A percentile compares a stretch with the other conserved stretches of the same genome.
These are phyloP conservation scores for Pichia nanzhaoensis DNA, from an alignment of 805 yeast genomes.

Conservation along the genomic window DNA sequence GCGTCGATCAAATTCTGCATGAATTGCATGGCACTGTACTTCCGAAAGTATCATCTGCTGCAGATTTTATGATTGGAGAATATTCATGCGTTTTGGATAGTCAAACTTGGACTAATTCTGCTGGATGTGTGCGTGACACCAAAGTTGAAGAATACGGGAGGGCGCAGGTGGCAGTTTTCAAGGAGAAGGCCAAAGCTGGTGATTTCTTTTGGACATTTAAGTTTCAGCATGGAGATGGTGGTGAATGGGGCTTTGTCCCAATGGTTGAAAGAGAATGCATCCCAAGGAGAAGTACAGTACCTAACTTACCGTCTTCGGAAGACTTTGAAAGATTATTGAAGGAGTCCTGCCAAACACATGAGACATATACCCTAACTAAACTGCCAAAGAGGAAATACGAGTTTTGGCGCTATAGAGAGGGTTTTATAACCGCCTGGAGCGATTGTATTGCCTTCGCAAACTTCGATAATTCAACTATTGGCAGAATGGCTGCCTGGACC, in stretches of 20 bases:
- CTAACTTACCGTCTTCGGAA: constrained; percentile 34
- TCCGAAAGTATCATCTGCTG: constrained; percentile 39
- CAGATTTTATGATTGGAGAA: constrained; percentile 80
- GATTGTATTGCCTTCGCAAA: constrained; percentile 66
- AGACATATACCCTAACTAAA: constrained; percentile 59
- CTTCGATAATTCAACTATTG: constrained; percentile 64
- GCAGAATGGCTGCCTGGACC: constrained; percentile 68
- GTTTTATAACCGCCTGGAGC: constrained; percentile 66
- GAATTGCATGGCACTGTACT: constrained; percentile 48
- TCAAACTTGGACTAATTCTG: constrained; percentile 54
- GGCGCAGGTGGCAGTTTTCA: constrained; percentile 42
- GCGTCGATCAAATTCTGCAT: constrained; percentile 54
- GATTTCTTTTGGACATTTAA: constrained; percentile 87
- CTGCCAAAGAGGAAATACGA: constrained; percentile 60
- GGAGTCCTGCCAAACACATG: constrained; percentile 40
- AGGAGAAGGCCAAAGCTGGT: constrained; percentile 57
- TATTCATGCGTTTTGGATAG: constrained; percentile 84
- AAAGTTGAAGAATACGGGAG: constrained; percentile 59
- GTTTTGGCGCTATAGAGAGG: constrained; percentile 76
- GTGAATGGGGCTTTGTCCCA: constrained; percentile 90
- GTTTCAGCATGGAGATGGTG: constrained; percentile 84
- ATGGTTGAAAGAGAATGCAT: constrained; percentile 62
- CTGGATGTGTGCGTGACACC: constrained; percentile 38
- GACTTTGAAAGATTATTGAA: constrained; percentile 36
- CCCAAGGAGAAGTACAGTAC: constrained; percentile 27